These are phyloP conservation scores for Fusarium fracticaudum DNA, from an alignment of 2,329 filamentous ascomycete genomes.

Conservation along the genomic window DNA sequence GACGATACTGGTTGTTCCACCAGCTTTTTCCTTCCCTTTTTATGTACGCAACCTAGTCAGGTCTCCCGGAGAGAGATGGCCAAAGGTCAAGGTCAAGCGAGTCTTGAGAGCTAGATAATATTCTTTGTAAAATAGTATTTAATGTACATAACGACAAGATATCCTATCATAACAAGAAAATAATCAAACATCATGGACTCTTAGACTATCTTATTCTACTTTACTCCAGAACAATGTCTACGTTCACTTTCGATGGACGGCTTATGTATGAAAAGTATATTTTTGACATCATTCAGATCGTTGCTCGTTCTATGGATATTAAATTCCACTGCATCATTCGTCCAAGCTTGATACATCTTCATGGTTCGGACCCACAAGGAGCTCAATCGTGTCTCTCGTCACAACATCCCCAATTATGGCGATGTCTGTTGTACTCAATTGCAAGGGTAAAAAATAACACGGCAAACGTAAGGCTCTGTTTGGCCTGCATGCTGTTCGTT, in stretches of 20 bases:
- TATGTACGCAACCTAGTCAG: background rate
- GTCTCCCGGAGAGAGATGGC: constrained; percentile 23
- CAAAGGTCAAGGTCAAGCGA: background rate
- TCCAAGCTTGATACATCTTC: constrained; percentile 12
- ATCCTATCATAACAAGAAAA: background rate
- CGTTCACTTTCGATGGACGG: background rate
- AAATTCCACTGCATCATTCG: constrained; percentile 24
- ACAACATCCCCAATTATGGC: constrained; percentile 3
- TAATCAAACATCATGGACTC: background rate
- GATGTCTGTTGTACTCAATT: constrained; percentile 7
- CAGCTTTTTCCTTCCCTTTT: background rate
- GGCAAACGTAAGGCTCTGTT: constrained; percentile 40
- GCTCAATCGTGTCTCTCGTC: constrained; percentile 33
- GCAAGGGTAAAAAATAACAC: constrained; percentile 37
- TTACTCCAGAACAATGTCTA: background rate
- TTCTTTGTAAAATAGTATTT: constrained; percentile 33
- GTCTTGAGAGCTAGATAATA: constrained; percentile 20
- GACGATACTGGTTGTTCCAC: constrained; percentile 30
- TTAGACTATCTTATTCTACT: background rate
- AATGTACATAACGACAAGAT: constrained; percentile 23
- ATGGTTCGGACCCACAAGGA: constrained; percentile 3
- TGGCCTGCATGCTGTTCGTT: constrained; percentile 41
- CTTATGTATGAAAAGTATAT: background rate
- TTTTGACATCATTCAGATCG: constrained; percentile 34
- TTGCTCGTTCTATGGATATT: constrained; percentile 44